Evolutionary conservation across 2,329 filamentous ascomycete species (phyloP).

Genomic region (Moelleriella libera): DNA sequence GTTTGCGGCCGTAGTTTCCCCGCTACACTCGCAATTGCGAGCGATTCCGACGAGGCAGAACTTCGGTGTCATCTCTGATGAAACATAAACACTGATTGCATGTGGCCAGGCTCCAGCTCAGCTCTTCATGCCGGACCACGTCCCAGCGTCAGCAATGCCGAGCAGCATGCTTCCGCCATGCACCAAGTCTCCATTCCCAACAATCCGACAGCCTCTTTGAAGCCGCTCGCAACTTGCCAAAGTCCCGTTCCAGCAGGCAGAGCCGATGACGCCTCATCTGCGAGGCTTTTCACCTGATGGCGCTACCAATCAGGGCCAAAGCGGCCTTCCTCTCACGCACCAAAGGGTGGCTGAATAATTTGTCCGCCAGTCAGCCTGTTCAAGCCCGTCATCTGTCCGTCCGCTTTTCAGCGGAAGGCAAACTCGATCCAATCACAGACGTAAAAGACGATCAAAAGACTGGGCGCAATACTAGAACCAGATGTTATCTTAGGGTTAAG

Average conservation of each 20-base stretch:
- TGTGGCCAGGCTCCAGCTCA: slow-evolving; percentile 32
- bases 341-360: slow-evolving; percentile 42
- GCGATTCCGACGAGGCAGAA: slow-evolving; percentile 31
- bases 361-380: slow-evolving; percentile 31
- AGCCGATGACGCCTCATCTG: slow-evolving; percentile 60
- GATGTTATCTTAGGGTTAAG: slow-evolving; percentile 86
- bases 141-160: neutral
- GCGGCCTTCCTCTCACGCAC: slow-evolving; percentile 45
- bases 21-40: slow-evolving; percentile 15
- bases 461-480: slow-evolving; percentile 63
- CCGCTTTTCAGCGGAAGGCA: slow-evolving; percentile 37
- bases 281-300: slow-evolving; percentile 57
- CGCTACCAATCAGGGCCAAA: slow-evolving; percentile 44
- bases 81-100: slow-evolving; percentile 30
- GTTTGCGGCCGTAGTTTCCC: slow-evolving; percentile 27
- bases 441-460: slow-evolving; percentile 59
- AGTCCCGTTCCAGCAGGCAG: slow-evolving; percentile 48
- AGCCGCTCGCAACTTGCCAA: slow-evolving; percentile 30
- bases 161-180: neutral
- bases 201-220: slow-evolving; percentile 16
- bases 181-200: neutral
- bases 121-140: slow-evolving; percentile 10
- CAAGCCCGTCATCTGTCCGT: slow-evolving; percentile 15
- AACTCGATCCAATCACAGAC: slow-evolving; percentile 16
- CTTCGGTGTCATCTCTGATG: slow-evolving; percentile 11